A percentile compares a stretch with the other conserved stretches of the same genome.
Evolutionary conservation across 352 stramenopile genomes (phyloP).

Genomic region (Phytophthora syringae): DNA sequence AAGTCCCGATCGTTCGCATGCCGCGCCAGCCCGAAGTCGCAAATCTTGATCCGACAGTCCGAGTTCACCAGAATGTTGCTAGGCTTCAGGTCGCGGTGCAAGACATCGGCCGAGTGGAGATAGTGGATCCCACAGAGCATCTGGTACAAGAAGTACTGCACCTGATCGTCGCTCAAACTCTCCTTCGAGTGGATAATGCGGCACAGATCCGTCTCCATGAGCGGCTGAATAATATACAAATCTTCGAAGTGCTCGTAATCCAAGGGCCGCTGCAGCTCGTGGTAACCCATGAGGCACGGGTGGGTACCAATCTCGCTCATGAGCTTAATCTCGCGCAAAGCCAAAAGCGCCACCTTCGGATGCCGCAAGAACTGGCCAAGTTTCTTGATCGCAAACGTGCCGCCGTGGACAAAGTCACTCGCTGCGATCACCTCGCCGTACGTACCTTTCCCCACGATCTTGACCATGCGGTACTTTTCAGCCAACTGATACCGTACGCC

Average conservation of each 20-base stretch:
- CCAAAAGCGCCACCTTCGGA: conserved; percentile 84
- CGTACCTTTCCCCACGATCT: conserved; percentile 89
- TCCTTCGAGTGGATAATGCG: conserved; percentile 89
- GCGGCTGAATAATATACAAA: conserved; percentile 97
- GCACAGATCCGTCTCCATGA: conserved; percentile 98
- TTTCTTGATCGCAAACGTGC: conserved; percentile 92
- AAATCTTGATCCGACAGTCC: conserved; percentile 89
- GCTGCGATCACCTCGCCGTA: conserved; percentile 92
- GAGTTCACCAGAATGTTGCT: conserved; percentile 97
- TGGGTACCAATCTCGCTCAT: conserved; percentile 87
- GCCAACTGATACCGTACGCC: conserved; percentile 86
- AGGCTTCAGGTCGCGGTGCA: conserved; percentile 97
- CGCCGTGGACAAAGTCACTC: conserved; percentile 84
- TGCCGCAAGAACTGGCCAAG: conserved; percentile 85
- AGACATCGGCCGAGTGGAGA: conserved; percentile 95
- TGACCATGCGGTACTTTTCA: conserved; percentile 91
- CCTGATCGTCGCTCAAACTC: conserved; percentile 93
- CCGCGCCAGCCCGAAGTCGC: conserved; percentile 89
- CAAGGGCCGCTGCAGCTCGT: conserved; percentile 83
- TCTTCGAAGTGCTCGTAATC: conserved; percentile 94
- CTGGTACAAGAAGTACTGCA: conserved; percentile 98
- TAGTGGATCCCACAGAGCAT: conserved; percentile 95
- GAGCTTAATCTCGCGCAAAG: conserved; percentile 88
- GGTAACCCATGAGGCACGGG: conserved; percentile 81
- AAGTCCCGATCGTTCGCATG: conserved; percentile 82